Evolutionary conservation across 805 yeast species (phyloP), one percentile per base, ranked within the genome.

Genomic region (Zygoascus ofunaensis): DNA sequence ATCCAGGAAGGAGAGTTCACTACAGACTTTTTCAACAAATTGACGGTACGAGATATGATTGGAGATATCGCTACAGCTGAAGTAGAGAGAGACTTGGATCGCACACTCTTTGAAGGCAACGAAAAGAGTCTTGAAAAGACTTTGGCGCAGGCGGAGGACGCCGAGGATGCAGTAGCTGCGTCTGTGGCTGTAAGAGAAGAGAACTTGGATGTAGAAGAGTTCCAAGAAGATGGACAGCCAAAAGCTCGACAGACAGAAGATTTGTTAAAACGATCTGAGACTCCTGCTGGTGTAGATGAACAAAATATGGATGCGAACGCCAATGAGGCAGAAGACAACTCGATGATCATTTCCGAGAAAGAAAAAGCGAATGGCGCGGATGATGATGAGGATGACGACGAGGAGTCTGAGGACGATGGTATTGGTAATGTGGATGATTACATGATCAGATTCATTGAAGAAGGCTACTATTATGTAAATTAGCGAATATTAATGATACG

Each of bases 1-100:
- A 92, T 92, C 54, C 97, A 92, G 66, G 95, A 89, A 43, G 98
- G 98, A 61, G 97, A 90, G 54, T 92, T 92, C 65, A 92, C 97
- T 0, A 94, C 98, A 0, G 98, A 94, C 61, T 92, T 89, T 61
- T 84, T 94, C 60, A 82, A 87, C 24, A 85, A 85, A 58, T 69
- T 89, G 42, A 83, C 96, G 0, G 90, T 89, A 4, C 74, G 79
- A 48, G 97, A 90, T 59, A 66, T 90, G 50, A 74, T 90, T 2
- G 94, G 94, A 23, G 81, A 77, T 44, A 71, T 72, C 3, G 66
- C 64, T 12, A 45, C 59, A 49, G 53, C 60, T 1, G 60, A 43
- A 4, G 55, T 42, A 4, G 63, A 63, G 12, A 18, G 20, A 4
- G 18, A 15, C 14, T 19, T 41, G n/a, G 46, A 38, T 23, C 8